Conservation (phyloP, 805 yeast genomes). For the Candida ortonii region DNA sequence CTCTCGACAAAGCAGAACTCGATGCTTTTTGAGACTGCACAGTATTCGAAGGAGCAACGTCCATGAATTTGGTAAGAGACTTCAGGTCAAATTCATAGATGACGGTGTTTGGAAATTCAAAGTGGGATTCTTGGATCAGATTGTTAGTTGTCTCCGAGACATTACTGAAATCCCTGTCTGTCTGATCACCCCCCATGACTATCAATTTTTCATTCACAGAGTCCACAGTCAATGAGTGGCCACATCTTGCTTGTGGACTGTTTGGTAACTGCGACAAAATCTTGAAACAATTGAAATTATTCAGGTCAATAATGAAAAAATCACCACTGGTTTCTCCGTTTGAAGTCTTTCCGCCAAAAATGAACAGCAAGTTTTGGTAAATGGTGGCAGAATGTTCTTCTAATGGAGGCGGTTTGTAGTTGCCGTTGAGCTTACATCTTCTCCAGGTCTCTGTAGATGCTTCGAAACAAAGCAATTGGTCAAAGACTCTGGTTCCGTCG, state of each 20-base stretch:
- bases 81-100: slow-evolving; percentile 36
- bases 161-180: slow-evolving; percentile 48
- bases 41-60: slow-evolving; percentile 9
- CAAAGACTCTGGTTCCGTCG: slow-evolving; percentile 64
- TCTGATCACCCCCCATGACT: slow-evolving; percentile 89
- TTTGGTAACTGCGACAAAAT: slow-evolving; percentile 42
- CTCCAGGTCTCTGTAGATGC: slow-evolving; percentile 69
- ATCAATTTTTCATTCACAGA: slow-evolving; percentile 64
- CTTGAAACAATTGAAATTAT: slow-evolving; percentile 65
- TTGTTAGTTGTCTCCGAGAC: slow-evolving; percentile 22
- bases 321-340: slow-evolving; percentile 66
- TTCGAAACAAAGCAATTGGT: slow-evolving; percentile 80
- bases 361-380: slow-evolving; percentile 72
- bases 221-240: slow-evolving; percentile 80
- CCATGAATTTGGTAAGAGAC: slow-evolving; percentile 27
- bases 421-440: slow-evolving; percentile 64
- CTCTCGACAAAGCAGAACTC: slow-evolving; percentile 2
- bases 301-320: slow-evolving; percentile 73
- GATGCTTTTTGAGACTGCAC: slow-evolving; percentile 2
- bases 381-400: slow-evolving; percentile 89
- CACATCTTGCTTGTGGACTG: slow-evolving; percentile 82
- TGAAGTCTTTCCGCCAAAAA: slow-evolving; percentile 85
- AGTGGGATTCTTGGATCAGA: slow-evolving; percentile 29
- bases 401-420: slow-evolving; percentile 67
- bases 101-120: slow-evolving; percentile 32